phyloP scores from a whole-genome alignment of 805 yeast genomes.

The Kuraishia piskuri region DNA sequence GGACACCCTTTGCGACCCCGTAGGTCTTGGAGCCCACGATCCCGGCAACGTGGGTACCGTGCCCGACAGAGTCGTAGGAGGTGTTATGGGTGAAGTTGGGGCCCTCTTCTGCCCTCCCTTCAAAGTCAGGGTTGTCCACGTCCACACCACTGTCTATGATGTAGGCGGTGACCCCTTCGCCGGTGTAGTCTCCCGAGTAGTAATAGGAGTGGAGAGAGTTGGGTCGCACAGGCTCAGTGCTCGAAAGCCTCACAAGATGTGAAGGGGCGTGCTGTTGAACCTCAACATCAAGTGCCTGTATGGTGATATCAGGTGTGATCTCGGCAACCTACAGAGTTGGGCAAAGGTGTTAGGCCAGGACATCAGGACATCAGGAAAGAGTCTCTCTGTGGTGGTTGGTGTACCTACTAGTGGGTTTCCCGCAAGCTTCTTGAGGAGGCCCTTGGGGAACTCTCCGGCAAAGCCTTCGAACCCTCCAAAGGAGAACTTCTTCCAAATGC shows the following conservation, averaged over 20 bases:
- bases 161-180: constrained; percentile 62
- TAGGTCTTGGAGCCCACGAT: constrained; percentile 67
- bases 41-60: constrained; percentile 94
- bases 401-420: constrained; percentile 38
- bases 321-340: constrained; percentile 39
- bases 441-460: constrained; percentile 49
- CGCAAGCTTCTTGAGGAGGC: constrained; percentile 36
- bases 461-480: constrained; percentile 70
- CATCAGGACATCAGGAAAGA: no score
- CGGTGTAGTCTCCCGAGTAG: constrained; percentile 38
- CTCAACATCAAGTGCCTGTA: constrained; percentile 45
- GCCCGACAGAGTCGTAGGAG: constrained; percentile 62
- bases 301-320: constrained; percentile 55
- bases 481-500: constrained; percentile 44
- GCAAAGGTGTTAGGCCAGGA: neutral
- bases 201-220: constrained; percentile 28
- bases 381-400: neutral
- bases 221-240: constrained; percentile 23
- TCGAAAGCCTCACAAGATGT: constrained; percentile 60
- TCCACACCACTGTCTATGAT: constrained; percentile 81
- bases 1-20: constrained; percentile 74
- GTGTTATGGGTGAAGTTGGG: constrained; percentile 55
- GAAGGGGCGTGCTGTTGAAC: constrained; percentile 30
- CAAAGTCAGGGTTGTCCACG: constrained; percentile 52
- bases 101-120: constrained; percentile 51